These are phyloP conservation scores for Pestalotiopsis sp. DNA, from an alignment of 2,329 filamentous ascomycete species.

Conservation along the genomic window DNA sequence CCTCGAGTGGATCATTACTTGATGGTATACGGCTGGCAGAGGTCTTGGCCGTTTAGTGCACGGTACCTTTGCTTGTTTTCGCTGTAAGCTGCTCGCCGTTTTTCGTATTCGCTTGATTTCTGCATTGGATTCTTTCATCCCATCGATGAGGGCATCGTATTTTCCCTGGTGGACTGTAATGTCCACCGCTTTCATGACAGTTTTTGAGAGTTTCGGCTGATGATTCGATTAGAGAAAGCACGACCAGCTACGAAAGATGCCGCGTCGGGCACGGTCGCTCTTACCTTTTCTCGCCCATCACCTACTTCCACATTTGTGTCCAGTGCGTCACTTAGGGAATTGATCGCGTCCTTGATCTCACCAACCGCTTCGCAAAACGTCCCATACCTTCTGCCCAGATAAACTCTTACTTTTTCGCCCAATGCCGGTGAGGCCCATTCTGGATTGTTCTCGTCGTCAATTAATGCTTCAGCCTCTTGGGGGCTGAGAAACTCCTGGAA, in stretches of 20 bases:
- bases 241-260: neutral
- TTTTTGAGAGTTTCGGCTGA: neutral
- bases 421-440: constrained; percentile 9
- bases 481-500: constrained; percentile 15
- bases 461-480: constrained; percentile 13
- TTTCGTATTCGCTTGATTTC: constrained; percentile 18
- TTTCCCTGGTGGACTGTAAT: constrained; percentile 5
- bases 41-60: neutral
- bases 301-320: neutral
- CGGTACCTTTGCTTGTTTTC: neutral
- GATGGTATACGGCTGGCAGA: neutral
- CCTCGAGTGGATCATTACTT: constrained; percentile 10
- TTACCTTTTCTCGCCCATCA: neutral
- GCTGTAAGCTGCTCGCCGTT: constrained; percentile 14
- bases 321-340: neutral
- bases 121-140: constrained; percentile 15
- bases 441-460: constrained; percentile 8
- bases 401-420: neutral
- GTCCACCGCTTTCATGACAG: neutral
- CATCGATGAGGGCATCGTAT: constrained; percentile 8
- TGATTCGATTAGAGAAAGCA: neutral
- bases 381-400: neutral
- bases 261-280: neutral
- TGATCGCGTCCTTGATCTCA: neutral
- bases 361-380: neutral